Base-by-base conservation (phyloP, 331 rosid genomes). In the Acacia pycnantha region DNA sequence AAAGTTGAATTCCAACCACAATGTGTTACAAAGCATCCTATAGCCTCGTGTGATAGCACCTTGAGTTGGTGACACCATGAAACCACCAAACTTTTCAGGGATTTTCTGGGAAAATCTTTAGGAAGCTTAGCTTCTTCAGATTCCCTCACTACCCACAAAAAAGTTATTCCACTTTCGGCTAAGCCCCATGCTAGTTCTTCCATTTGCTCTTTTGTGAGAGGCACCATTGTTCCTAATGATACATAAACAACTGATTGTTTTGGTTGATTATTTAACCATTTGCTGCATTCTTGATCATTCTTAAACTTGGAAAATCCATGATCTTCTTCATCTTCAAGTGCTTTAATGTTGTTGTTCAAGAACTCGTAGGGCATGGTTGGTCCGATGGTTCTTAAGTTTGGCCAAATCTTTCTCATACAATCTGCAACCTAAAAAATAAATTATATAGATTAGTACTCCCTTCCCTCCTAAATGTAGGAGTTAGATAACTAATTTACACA, bases 111-210 rank as follows among this genome's bases (percentile, higher is more conserved):
- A 19, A 67, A 35, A 10, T 37, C n/a, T 46, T 59, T 12, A 0
- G 86, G 86, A 58, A 89, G 71, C 29, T 89, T 89, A 0, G 35
- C 47, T 48, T 31, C 78, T 37, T 89, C 82, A 9, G 59, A 6
- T 1, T 22, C 82, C 43, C 90, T 85, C 46, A 90, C 85, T 70
- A 82, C 88, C 93, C 91, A 86, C 18, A 82, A 40, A 79, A 78
- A 90, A 24, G 73, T 9, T 10, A 54, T 16, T 3, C 70, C 79
- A 77, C 80, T 84, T 10, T 69, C 81, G 35, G 76, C 79, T 48
- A 90, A 76, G 8, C 77, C 85, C 51, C 76, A 86, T 19, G 87
- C 91, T 33, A 88, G 3, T 83, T 90, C 91, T 73, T 86, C 86
- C 47, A 76, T 75, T 67, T 75, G 84, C 18, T 73, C 67, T 6